These are phyloP conservation scores for Magnaporthiopsis incrustans DNA, from an alignment of 2,329 filamentous ascomycete genomes.

Conservation along the genomic window DNA sequence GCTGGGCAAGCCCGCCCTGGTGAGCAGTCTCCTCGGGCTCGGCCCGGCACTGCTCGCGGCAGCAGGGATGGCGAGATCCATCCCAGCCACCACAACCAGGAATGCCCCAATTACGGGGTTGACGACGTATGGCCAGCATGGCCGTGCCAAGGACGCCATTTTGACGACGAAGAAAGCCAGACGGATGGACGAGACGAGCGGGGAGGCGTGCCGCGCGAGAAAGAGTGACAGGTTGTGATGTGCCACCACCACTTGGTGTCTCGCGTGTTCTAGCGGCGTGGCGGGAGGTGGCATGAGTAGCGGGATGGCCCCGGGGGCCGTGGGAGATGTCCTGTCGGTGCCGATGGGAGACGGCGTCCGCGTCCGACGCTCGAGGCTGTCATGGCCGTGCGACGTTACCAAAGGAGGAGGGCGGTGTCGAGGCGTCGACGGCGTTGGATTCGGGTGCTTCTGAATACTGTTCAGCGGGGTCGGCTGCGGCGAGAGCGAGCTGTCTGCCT, in stretches of 20 bases:
- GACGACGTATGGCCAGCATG: constrained; percentile 66
- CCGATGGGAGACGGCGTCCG: constrained; percentile 19
- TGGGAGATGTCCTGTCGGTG: constrained; percentile 8
- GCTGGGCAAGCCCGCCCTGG: neutral
- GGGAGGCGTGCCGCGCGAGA: constrained; percentile 21
- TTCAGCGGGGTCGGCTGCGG: constrained; percentile 21
- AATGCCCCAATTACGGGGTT: constrained; percentile 57
- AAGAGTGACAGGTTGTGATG: constrained; percentile 27
- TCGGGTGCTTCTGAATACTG: constrained; percentile 24
- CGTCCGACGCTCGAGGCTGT: constrained; percentile 23
- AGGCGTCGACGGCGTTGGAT: constrained; percentile 18
- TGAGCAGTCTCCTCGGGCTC: neutral
- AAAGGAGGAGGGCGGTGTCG: constrained; percentile 25
- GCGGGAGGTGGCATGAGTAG: constrained; percentile 43
- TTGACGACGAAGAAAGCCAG: constrained; percentile 61
- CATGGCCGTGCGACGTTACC: constrained; percentile 32
- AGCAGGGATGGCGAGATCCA: constrained; percentile 48
- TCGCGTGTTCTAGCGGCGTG: constrained; percentile 23
- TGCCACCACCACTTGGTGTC: constrained; percentile 25
- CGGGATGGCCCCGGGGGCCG: constrained; percentile 24
- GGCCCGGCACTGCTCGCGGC: neutral
- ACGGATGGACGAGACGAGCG: constrained; percentile 35
- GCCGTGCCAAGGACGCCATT: constrained; percentile 52
- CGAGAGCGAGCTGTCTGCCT: constrained; percentile 10
- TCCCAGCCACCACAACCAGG: constrained; percentile 57